Evolutionary conservation across 108 stramenopile genomes (phyloP).

Genomic region (Heterococcus sp.): DNA sequence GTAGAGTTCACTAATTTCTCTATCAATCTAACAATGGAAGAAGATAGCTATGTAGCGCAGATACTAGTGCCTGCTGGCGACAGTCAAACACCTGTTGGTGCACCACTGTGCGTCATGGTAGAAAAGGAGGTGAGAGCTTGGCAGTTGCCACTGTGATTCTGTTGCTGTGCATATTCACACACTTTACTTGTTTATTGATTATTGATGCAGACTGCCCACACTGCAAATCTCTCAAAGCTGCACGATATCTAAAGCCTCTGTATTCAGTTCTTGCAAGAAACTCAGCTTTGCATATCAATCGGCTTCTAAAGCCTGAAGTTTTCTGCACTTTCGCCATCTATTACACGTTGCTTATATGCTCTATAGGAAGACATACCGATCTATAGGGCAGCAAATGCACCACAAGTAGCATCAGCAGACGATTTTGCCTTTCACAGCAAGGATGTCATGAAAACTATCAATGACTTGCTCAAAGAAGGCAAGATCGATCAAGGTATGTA

Average conservation of each 20-base stretch:
- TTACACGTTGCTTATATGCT: no score
- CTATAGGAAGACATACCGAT: not conserved
- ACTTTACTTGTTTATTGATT: no score
- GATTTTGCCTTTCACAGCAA: not conserved
- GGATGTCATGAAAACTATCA: not conserved
- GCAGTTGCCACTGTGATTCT: no score
- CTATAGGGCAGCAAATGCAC: not conserved
- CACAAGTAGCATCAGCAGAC: not conserved
- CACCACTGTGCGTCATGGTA: not conserved
- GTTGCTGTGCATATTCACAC: no score
- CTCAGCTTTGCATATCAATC: no score
- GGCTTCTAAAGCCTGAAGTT: no score
- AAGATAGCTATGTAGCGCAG: not conserved
- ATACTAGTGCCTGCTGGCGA: not conserved
- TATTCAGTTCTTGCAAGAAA: no score
- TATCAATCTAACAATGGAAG: not conserved
- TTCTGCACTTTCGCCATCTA: no score
- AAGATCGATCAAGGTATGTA: not conserved
- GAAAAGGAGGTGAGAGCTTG: not conserved
- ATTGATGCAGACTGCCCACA: no score
- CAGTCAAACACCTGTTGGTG: not conserved
- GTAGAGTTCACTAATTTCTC: not conserved
- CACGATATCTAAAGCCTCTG: no score
- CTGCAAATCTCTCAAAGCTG: no score
- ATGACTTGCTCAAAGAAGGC: not conserved